Base-by-base conservation (phyloP, 352 stramenopile genomes). In the Globisporangium solare region DNA sequence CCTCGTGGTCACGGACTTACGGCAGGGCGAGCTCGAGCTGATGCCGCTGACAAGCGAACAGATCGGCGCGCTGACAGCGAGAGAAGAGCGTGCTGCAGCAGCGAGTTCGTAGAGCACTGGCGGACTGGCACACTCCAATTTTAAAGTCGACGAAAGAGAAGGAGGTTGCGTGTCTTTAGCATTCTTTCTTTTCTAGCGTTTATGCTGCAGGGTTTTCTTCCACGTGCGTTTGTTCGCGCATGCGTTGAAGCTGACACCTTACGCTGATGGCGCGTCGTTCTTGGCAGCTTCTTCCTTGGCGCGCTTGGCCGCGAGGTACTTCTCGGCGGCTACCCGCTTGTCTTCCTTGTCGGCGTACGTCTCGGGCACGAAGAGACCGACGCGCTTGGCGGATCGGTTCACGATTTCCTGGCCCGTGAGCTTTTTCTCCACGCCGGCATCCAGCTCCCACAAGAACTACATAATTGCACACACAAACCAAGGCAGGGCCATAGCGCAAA, bases 1-100 rank as follows among this genome's bases (percentile, higher is more conserved):
- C n/a, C 66, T 93, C 50, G 68, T 91, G 54, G 63, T 89, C 56
- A 85, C 83, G 64, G 83, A 93, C 54, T 68, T 93, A 17, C 83
- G 83, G 56, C 78, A 82, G 41, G 80, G 79, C 53, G 66, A 61
- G 18, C 68, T 93, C 21, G 62, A 74, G 54, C 69, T 93, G 54
- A 85, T 67, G 31, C 70, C 67, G 54, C 64, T 83, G 58, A 75
- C 67, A 66, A 63, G 67, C 58, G 80, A 88, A 35, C 71, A 86
- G 35, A 65, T 47, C 42, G 61, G 58, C 6, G 56, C 49, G 15
- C 31, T 63, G 8, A 50, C 56, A 32, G 74, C 68, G 50, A 63
- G 76, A 57, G 73, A 82, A 62, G 79, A 88, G 21, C 61, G 68
- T n/a, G 69, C 49, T 35, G 64, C 61, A 20, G 61, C 73, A 47